A percentile compares a stretch with the other conserved stretches of the same genome.
Evolutionary conservation across 176 grass and related monocot species (phyloP).

Genomic region (Raddia guianensis): DNA sequence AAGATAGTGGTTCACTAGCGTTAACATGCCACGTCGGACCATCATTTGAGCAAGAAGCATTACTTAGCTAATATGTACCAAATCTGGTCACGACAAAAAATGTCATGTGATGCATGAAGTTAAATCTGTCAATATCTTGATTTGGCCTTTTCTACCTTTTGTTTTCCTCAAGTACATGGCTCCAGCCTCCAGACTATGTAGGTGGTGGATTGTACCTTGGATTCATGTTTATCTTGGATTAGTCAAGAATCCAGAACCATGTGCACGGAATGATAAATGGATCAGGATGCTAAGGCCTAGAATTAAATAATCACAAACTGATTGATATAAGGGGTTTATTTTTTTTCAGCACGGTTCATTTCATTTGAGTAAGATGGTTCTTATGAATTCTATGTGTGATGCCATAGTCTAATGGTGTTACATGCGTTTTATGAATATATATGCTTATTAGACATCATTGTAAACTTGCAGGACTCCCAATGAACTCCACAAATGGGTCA

Average conservation of each 20-base stretch:
- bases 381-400: background rate
- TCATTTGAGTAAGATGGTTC: constrained; percentile 12
- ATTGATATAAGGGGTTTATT: background rate
- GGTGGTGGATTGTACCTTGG: background rate
- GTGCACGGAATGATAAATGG: constrained; percentile 11
- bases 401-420: background rate
- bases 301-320: background rate
- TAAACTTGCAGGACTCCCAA: constrained; percentile 72
- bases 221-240: background rate
- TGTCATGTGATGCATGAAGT: background rate
- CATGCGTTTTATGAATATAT: background rate
- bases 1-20: background rate
- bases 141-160: background rate
- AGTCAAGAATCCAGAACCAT: background rate
- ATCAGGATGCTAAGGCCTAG: background rate
- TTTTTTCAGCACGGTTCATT: background rate
- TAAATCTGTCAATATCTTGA: constrained; percentile 12
- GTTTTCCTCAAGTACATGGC: background rate
- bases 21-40: constrained; percentile 23
- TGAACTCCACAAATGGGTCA: constrained; percentile 88
- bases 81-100: background rate
- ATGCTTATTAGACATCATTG: constrained; percentile 20
- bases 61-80: background rate
- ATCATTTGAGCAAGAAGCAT: background rate
- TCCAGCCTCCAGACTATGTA: background rate